Base-by-base conservation (phyloP, 2,329 filamentous ascomycete species). In the Penicillium griseofulvum region DNA sequence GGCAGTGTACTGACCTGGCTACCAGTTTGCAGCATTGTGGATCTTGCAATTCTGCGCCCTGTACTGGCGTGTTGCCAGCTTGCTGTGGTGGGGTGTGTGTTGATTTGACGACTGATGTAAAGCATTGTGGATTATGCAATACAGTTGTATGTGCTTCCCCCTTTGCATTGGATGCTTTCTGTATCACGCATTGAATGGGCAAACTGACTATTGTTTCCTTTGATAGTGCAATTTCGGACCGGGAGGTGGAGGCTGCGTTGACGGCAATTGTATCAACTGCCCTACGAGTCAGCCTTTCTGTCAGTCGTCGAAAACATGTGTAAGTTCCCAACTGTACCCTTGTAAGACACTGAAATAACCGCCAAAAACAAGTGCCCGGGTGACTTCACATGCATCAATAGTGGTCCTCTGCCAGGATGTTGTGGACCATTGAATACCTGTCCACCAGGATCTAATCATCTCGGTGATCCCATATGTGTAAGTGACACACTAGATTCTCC, bases 381-480 rank as follows among this genome's bases (percentile, higher is more conserved):
- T 4, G 53, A 46, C n/a, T 55, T 53, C 16, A 54, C 33, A 8
- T 64, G 61, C 36, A 47, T 64, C 17, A n/a, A 42, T 3, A 43
- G 31, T 31, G 62, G 60, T 10, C 44, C 55, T 24, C 34, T 56
- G 33, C 53, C 55, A 39, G 60, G 56, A 31, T 64, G 62, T 34
- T 63, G 62, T 45, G 49, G 49, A 9, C 29, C 8, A 14, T 24
- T 50, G 14, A 57, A 57, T n/a, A 42, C 44, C 16, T 63, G 62
- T 45, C 58, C 58, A 9, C 60, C 53, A 16, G 38, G 31, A 28
- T 61, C 62, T 11, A 47, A 52, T 28, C 44, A 54, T 26, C 41
- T 11, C 10, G 60, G 53, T 19, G 22, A 51, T 29, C 34, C 49
- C 11, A 61, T 61, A 36, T 64, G 62, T 34, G 60, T 64, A 60